phyloP scores from a whole-genome alignment of 2,329 filamentous ascomycete species.

The Penicillium sp. region DNA sequence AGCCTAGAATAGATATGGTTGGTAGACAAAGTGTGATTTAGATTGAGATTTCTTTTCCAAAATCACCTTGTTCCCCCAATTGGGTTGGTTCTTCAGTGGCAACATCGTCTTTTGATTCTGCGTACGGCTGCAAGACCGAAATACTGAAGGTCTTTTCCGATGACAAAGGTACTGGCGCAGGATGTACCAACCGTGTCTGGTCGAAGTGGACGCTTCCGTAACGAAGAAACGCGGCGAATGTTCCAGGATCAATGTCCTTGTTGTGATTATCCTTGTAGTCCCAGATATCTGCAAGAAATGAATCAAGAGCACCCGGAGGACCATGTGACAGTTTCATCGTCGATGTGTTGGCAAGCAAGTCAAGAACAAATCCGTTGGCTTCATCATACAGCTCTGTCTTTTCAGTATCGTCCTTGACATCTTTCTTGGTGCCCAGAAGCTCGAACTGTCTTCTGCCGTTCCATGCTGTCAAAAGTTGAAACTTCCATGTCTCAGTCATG shows the following conservation, averaged over 20 bases:
- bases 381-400: slow-evolving; percentile 11
- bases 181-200: slow-evolving; percentile 2
- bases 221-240: slow-evolving; percentile 6
- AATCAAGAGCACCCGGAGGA: slow-evolving; percentile 22
- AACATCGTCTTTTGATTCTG: background rate
- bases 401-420: slow-evolving; percentile 25
- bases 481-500: slow-evolving; percentile 7
- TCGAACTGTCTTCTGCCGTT: slow-evolving; percentile 30
- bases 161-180: background rate
- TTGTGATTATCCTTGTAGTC: slow-evolving; percentile 27
- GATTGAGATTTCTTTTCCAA: background rate
- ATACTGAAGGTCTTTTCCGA: slow-evolving; percentile 1
- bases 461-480: slow-evolving; percentile 23
- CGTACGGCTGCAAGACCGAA: background rate
- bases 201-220: slow-evolving; percentile 8
- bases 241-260: slow-evolving; percentile 20
- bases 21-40: background rate
- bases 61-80: background rate
- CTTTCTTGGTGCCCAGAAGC: slow-evolving; percentile 24
- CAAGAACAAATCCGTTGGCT: slow-evolving; percentile 18
- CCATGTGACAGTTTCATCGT: slow-evolving; percentile 36
- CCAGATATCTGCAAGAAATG: slow-evolving; percentile 31
- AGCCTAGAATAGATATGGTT: no score
- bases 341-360: slow-evolving; percentile 28
- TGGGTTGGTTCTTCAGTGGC: background rate